phyloP scores from a whole-genome alignment of 2,329 filamentous ascomycete genomes.

The Aspergillus arachidicola region DNA sequence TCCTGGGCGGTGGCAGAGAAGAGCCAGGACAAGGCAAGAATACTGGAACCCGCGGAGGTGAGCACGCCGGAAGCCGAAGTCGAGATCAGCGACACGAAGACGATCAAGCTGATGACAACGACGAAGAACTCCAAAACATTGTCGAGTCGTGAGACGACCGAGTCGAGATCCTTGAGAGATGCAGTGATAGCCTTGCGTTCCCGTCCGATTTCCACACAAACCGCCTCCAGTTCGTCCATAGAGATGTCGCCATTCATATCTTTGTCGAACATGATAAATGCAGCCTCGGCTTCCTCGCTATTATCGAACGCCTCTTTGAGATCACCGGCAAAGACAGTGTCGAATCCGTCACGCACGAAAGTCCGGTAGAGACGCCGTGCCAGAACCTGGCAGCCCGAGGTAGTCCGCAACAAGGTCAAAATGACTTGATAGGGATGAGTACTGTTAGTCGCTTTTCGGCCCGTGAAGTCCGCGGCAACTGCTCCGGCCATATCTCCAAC shows the following conservation, averaged over 20 bases:
- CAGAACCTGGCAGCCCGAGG: conserved; percentile 75
- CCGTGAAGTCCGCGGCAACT: conserved; percentile 90
- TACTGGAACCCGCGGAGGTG: conserved; percentile 82
- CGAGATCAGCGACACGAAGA: conserved; percentile 87
- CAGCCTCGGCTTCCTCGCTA: conserved; percentile 82
- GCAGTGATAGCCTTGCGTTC: conserved; percentile 95
- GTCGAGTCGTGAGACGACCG: conserved; percentile 87
- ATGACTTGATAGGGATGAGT: conserved; percentile 85
- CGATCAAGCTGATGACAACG: conserved; percentile 74
- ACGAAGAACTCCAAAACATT: conserved; percentile 88
- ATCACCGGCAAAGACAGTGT: conserved; percentile 78
- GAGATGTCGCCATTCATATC: conserved; percentile 96
- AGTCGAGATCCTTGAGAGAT: conserved; percentile 91
- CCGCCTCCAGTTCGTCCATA: conserved; percentile 89
- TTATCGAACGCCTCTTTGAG: conserved; percentile 77
- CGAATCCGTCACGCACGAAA: conserved; percentile 72
- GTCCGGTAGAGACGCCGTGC: conserved; percentile 87
- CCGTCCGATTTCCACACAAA: conserved; percentile 90
- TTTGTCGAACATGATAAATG: conserved; percentile 91
- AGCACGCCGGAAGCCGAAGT: conserved; percentile 86
- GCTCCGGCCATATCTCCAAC: conserved; percentile 84
- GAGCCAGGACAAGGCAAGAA: conserved; percentile 91
- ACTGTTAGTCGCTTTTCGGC: conserved; percentile 66
- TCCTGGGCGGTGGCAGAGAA: conserved; percentile 92
- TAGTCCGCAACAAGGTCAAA: conserved; percentile 72